Conservation (phyloP, 305 asterid genomes). For the Andrographis paniculata region DNA sequence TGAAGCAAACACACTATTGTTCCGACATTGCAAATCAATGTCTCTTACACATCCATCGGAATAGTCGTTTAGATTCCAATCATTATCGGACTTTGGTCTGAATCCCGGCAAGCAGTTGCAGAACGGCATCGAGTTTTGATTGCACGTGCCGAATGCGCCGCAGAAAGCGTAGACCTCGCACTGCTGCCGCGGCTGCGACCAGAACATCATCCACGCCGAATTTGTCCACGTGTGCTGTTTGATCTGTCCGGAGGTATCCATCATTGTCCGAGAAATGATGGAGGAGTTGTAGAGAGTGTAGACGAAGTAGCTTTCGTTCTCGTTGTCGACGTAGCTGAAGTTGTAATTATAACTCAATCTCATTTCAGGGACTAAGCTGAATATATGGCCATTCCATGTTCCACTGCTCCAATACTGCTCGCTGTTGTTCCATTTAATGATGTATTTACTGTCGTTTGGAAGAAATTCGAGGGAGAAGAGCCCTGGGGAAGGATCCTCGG, state of each 20-base stretch:
- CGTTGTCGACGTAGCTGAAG: conserved; percentile 26
- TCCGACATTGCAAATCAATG: conserved; percentile 47
- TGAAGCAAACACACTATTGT: conserved; percentile 37
- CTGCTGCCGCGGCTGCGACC: conserved; percentile 41
- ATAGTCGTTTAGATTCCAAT: conserved; percentile 32
- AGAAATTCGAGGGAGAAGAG: conserved; percentile 19
- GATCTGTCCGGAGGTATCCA: conserved; percentile 46
- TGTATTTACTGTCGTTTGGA: conserved; percentile 14
- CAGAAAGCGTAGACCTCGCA: conserved; percentile 28
- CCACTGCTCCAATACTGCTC: conserved; percentile 22
- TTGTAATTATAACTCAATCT: conserved; percentile 27
- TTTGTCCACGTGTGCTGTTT: conserved; percentile 29
- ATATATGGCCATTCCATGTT: conserved; percentile 29
- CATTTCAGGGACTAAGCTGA: conserved; percentile 47
- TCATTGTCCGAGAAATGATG: conserved; percentile 27
- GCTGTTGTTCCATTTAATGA: conserved; percentile 20
- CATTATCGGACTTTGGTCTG: conserved; percentile 18
- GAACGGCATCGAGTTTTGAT: conserved; percentile 28
- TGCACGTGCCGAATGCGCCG: conserved; percentile 40
- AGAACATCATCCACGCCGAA: conserved; percentile 33
- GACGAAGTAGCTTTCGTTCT: conserved; percentile 36
- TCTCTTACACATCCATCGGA: conserved; percentile 35
- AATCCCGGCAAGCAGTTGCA: conserved; percentile 45
- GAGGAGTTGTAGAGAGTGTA: conserved; percentile 23
- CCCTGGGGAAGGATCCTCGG: conserved; percentile 29